A percentile compares a stretch with the other conserved stretches of the same genome.
Evolutionary conservation across 306 rosid genomes (phyloP).

Genomic region (Citrullus mucosospermus): DNA sequence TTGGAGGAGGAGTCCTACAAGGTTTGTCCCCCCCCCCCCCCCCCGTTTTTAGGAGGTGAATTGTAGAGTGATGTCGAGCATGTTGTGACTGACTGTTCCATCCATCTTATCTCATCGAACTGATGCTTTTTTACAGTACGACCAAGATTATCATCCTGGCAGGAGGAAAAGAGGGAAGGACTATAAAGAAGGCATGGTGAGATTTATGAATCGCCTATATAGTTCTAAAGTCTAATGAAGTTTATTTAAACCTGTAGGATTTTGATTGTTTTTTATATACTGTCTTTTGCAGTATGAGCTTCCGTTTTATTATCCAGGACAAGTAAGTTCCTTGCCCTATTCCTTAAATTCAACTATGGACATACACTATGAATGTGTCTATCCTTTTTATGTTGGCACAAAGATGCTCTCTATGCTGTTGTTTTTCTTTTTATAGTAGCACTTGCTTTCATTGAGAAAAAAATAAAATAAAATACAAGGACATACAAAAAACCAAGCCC

Average conservation of each 20-base stretch:
- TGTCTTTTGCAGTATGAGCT: conserved; percentile 83
- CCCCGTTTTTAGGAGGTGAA: background rate
- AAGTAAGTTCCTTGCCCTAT: conserved; percentile 41
- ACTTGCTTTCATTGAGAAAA: no score
- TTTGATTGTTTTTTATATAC: conserved; percentile 14
- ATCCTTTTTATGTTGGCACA: background rate
- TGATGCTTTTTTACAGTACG: conserved; percentile 32
- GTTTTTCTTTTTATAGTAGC: no score
- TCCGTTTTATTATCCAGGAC: conserved; percentile 94
- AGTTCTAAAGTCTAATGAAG: background rate
- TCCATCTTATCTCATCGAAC: background rate
- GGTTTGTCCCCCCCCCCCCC: conserved; percentile 25
- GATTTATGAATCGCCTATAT: conserved; percentile 5
- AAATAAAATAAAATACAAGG: no score
- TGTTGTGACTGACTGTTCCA: background rate
- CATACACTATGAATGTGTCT: background rate
- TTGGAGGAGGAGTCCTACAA: conserved; percentile 78
- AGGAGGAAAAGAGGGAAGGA: conserved; percentile 98
- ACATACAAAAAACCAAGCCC: no score
- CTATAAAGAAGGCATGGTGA: conserved; percentile 87
- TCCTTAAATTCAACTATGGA: background rate
- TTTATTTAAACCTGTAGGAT: background rate
- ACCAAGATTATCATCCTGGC: conserved; percentile 89
- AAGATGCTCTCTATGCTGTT: background rate
- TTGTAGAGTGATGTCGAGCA: background rate